Base-by-base conservation (phyloP, 139 green algal species). In the Chlorella sp. region DNA sequence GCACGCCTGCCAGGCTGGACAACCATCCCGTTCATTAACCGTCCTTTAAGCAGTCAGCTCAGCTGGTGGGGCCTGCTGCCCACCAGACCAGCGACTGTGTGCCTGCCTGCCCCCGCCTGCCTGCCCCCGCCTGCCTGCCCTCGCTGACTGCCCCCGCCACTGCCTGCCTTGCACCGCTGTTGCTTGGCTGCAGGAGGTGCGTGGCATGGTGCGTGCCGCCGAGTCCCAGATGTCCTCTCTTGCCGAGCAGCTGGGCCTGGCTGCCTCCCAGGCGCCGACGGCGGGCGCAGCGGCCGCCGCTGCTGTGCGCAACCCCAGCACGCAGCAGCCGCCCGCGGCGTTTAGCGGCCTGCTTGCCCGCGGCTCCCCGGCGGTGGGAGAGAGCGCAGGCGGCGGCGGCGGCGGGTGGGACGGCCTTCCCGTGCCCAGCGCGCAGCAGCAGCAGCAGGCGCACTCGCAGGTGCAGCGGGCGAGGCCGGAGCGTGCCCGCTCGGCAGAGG, bases 171-270 rank as follows among this genome's bases (percentile, higher is more conserved):
- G 77, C 39, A 40, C 36, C 36, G 36, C 78, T 83, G 78, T 22
- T 66, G 78, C 26, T 28, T 14, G 22, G 11, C 18, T 42, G 66
- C 83, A 88, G 83, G 83, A 88, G 83, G 40, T 88, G 24, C 61
- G 83, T 7, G 83, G 83, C 24, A 37, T 88, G 64, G 83, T 88
- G 83, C 83, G 83, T 0, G 66, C 69, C 0, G 40, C 83, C 9
- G 83, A 88, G 83, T 24, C 76, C 15, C 83, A 79, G 66, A 88
- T 88, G 34, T 32, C 64, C 5, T 30, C 24, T 1, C 66, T 88
- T 39, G 83, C 60, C 24, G 37, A 19, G 0, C 21, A 18, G 37
- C 66, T 88, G 83, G 83, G 83, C 26, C 66, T 88, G 66, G 36
- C 83, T 34, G 36, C 61, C 26, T 26, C 39, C 57, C n/a, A 22